Conservation (phyloP, 495 filamentous ascomycete species). For the Neurospora sp. region DNA sequence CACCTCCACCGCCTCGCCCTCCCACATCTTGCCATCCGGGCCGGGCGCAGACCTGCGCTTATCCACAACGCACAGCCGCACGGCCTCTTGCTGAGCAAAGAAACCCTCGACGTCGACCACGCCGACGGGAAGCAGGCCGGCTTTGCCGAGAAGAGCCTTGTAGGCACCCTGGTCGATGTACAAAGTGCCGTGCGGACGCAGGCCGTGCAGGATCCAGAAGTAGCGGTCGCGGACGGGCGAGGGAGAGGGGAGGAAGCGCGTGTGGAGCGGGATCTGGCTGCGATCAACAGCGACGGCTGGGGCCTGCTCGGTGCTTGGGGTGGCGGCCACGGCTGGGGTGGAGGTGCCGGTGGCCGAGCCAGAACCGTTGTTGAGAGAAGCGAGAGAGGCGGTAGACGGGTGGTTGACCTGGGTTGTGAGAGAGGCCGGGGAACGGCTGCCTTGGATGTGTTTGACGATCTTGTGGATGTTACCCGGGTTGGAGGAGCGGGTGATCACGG, state of each 20-base stretch:
- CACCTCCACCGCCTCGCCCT: slow-evolving; percentile 59
- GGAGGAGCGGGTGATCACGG: slow-evolving; percentile 84
- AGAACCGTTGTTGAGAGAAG: not conserved
- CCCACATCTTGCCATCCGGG: slow-evolving; percentile 29
- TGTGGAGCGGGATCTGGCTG: slow-evolving; percentile 59
- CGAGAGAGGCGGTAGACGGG: not conserved
- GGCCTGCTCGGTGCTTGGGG: slow-evolving; percentile 20
- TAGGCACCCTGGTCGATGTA: slow-evolving; percentile 88
- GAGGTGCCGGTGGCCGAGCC: not conserved
- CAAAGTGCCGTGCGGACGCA: slow-evolving; percentile 82
- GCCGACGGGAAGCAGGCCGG: slow-evolving; percentile 83
- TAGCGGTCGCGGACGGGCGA: slow-evolving; percentile 83
- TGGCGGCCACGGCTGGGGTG: slow-evolving; percentile 3
- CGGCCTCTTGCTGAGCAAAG: slow-evolving; percentile 88
- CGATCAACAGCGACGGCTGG: slow-evolving; percentile 16
- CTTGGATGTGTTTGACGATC: slow-evolving; percentile 76
- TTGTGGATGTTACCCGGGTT: slow-evolving; percentile 84
- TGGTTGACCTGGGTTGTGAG: slow-evolving; percentile 15
- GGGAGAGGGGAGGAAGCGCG: slow-evolving; percentile 80
- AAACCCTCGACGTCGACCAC: slow-evolving; percentile 79
- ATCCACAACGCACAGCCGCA: slow-evolving; percentile 70
- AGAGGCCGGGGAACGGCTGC: slow-evolving; percentile 28
- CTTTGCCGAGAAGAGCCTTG: slow-evolving; percentile 65
- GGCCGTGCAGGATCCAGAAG: slow-evolving; percentile 93
- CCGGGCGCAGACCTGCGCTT: slow-evolving; percentile 11